These are phyloP conservation scores for Rhodotorula diobovata DNA, from an alignment of 768 basidiomycete species.

Conservation along the genomic window DNA sequence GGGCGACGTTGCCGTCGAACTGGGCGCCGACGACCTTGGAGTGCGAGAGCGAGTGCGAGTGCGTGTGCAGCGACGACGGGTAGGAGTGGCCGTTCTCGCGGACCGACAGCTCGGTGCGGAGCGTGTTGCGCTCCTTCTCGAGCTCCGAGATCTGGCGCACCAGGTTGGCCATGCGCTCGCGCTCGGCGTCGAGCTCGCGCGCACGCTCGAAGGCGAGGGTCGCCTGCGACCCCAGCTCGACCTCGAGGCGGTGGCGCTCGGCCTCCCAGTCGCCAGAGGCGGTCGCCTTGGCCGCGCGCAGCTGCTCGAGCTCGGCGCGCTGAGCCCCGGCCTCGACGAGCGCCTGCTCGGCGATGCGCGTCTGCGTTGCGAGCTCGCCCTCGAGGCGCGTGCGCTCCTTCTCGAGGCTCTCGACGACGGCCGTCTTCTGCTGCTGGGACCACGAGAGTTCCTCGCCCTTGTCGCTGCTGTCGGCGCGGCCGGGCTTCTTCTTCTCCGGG, in stretches of 20 bases:
- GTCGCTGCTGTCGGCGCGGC: not conserved
- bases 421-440: not conserved
- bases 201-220: not conserved
- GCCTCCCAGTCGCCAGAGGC: not conserved
- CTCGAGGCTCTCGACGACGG: constrained; percentile 2
- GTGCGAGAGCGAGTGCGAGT: not conserved
- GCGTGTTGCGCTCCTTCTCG: not conserved
- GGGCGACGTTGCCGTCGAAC: not conserved
- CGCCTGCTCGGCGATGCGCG: constrained; percentile 1
- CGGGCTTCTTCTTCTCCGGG: not conserved
- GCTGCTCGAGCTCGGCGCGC: not conserved
- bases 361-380: not conserved
- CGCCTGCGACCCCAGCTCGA: constrained; percentile 4
- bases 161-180: not conserved
- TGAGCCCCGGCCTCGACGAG: not conserved
- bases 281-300: not conserved
- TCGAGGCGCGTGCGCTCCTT: constrained; percentile 6
- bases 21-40: not conserved
- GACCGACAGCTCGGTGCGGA: not conserved
- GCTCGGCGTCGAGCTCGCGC: not conserved
- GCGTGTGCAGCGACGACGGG: too few species aligned
- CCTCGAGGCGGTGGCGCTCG: constrained; percentile 3
- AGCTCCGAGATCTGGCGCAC: not conserved
- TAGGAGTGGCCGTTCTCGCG: not conserved
- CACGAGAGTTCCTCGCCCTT: not conserved